Conservation (phyloP, 176 grass and related monocot genomes). For the Oropetium thomaeum region DNA sequence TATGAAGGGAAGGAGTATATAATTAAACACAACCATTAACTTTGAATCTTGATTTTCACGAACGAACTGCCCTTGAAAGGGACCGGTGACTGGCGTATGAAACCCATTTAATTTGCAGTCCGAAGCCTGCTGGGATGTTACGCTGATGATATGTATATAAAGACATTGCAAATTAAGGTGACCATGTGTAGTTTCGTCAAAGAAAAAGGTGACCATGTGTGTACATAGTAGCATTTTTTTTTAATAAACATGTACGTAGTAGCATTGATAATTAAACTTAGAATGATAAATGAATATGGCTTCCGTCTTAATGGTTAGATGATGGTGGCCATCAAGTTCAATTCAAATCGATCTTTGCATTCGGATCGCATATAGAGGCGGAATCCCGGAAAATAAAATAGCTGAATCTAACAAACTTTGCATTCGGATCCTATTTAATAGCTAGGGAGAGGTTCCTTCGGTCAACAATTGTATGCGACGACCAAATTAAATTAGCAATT, state of each 20-base stretch:
- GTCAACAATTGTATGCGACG: constrained; percentile 3
- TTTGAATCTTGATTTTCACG: not conserved
- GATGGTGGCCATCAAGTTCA: not conserved
- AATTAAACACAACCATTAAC: too few relatives aligned
- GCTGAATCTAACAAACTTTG: not conserved
- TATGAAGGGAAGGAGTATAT: too few relatives aligned
- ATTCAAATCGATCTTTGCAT: not conserved
- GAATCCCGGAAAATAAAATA: not conserved
- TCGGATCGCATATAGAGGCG: too few relatives aligned
- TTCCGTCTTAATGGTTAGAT: too few relatives aligned
- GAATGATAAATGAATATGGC: too few relatives aligned
- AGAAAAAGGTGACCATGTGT: too few relatives aligned
- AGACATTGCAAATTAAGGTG: not conserved
- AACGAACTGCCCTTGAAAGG: not conserved
- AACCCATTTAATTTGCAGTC: too few relatives aligned
- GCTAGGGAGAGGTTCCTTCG: not conserved
- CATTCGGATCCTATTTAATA: not conserved
- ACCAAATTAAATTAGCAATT: not conserved
- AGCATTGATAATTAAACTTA: too few relatives aligned
- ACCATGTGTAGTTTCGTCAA: too few relatives aligned
- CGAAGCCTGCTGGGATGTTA: not conserved
- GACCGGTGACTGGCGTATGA: not conserved
- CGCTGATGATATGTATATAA: too few relatives aligned
- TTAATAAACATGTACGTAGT: too few relatives aligned
- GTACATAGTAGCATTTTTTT: too few relatives aligned